Evolutionary conservation across 768 basidiomycete species (phyloP), one percentile per base, ranked within the genome.

Genomic region (Exsudoporus frostii): DNA sequence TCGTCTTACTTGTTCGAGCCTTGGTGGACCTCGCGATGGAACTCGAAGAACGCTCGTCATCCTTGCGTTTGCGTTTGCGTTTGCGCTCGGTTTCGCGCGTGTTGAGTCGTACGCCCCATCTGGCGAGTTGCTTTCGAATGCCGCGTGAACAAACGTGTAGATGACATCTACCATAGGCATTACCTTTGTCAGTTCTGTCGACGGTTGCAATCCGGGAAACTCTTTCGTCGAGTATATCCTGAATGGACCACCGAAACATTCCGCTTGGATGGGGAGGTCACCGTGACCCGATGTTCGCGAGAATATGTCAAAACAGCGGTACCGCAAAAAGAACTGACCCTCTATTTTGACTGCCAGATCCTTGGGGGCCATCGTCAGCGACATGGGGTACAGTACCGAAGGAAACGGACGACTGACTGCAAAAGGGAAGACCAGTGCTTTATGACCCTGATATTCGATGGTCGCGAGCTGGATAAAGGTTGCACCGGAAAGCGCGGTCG

Each of bases 141-240:
- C 9, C n/a, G 6, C n/a, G 9, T 63, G 40, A 58, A 49, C 45
- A 49, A 24, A 30, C 8, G 19, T 13, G 8, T 5, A 8, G 30
- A 10, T 9, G n/a, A 32, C 2, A 14, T 38, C 38, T 8, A 37
- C n/a, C 14, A 5, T 10, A 11, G 34, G 14, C n/a, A 4, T 7
- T 30, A 60, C 86, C 77, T 82, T 85, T 24, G 85, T 88, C 50
- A 89, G 69, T 27, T 85, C 81, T 0, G 87, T 89, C 7, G 86
- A 87, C 2, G 85, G 78, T 32, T 74, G 76, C 36, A 89, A 63
- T 2, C 88, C 86, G 1, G 87, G 88, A 65, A 88, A 89, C 68
- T 85, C 83, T 56, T 86, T 83, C 1, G 88, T 87, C 19, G 85
- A 84, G 62, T 85, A 87, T 17, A 89, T 80, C 60, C 75, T 77